Conservation (phyloP, 2,329 filamentous ascomycete species). For the Epichloe typhina region DNA sequence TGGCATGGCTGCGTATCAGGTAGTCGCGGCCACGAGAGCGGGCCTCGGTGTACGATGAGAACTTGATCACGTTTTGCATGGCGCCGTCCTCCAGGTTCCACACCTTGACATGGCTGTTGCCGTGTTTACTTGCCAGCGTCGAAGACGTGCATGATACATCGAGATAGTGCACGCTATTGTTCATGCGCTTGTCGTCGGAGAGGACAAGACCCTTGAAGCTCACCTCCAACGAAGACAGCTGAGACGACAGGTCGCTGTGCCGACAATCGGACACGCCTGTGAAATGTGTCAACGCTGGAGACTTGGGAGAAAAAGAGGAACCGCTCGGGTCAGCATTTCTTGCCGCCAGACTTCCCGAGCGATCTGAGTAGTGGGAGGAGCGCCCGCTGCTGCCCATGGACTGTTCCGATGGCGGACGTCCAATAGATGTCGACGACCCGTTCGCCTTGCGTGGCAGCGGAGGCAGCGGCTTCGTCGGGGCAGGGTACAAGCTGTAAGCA, state of each 20-base stretch:
- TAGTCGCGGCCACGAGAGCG: slow-evolving; percentile 26
- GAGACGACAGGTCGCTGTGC: background rate
- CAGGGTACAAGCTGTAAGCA: slow-evolving; percentile 4
- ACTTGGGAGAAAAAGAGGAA: background rate
- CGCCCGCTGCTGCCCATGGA: slow-evolving; percentile 2
- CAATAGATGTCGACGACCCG: slow-evolving; percentile 1
- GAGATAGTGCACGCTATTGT: slow-evolving; percentile 21
- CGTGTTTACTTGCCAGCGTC: slow-evolving; percentile 23
- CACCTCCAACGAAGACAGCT: slow-evolving; percentile 6
- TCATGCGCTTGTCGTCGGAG: slow-evolving; percentile 16
- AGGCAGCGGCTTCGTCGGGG: slow-evolving; percentile 5
- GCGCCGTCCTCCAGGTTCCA: slow-evolving; percentile 77
- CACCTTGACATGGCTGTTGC: slow-evolving; percentile 72
- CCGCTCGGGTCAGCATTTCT: background rate
- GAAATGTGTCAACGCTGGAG: background rate
- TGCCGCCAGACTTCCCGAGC: background rate
- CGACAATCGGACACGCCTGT: background rate
- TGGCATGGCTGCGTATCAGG: slow-evolving; percentile 28
- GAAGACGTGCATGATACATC: slow-evolving; percentile 21
- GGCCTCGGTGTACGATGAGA: slow-evolving; percentile 25
- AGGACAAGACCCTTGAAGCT: slow-evolving; percentile 12
- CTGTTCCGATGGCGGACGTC: slow-evolving; percentile 1
- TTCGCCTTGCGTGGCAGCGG: slow-evolving; percentile 2
- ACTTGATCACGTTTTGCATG: slow-evolving; percentile 38
- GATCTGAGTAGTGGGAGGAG: slow-evolving; percentile 5